phyloP scores from a whole-genome alignment of 2,329 filamentous ascomycete genomes.

The Phaeoacremonium minimum region DNA sequence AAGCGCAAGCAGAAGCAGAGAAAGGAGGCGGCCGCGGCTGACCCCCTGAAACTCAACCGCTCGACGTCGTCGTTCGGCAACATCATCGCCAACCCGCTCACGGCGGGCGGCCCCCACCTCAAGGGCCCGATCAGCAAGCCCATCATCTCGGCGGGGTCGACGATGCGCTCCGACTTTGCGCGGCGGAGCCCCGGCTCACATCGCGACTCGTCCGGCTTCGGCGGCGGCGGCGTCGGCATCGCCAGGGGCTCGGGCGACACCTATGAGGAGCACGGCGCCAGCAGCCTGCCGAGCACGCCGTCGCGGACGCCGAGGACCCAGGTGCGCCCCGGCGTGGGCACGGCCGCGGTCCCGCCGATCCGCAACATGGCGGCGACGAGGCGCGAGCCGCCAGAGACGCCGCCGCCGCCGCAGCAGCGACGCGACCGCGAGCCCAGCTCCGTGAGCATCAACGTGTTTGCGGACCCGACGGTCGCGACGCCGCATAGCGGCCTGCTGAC shows the following conservation, averaged over 20 bases:
- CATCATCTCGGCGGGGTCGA: conserved; percentile 33
- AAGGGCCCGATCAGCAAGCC: conserved; percentile 60
- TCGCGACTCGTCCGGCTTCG: conserved; percentile 8
- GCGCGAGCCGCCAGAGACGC: conserved; percentile 4
- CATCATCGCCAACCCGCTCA: conserved; percentile 54
- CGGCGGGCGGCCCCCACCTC: conserved; percentile 14
- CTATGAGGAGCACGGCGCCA: conserved; percentile 7
- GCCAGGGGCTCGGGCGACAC: conserved; percentile 6
- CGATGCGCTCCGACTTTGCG: conserved; percentile 49
- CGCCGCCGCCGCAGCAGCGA: conserved; percentile 15
- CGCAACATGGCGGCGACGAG: conserved; percentile 29
- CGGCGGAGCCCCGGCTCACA: conserved; percentile 25
- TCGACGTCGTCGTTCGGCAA: conserved; percentile 38
- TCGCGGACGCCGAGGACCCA: conserved; percentile 15
- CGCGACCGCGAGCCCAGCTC: conserved; percentile 37
- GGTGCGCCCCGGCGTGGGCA: background rate
- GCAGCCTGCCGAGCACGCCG: conserved; percentile 2
- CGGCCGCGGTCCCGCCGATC: conserved; percentile 24
- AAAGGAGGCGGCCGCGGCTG: conserved; percentile 8
- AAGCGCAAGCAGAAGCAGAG: conserved; percentile 19
- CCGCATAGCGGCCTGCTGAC: too few relatives aligned
- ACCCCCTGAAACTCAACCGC: conserved; percentile 18
- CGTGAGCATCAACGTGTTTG: conserved; percentile 50
- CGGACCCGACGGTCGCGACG: conserved; percentile 37
- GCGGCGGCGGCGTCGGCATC: conserved; percentile 3